Percentiles rank a stretch among this genome's conserved stretches.
These are phyloP conservation scores for Santalum album DNA, from an alignment of 164 flowering plant species.

Conservation along the genomic window DNA sequence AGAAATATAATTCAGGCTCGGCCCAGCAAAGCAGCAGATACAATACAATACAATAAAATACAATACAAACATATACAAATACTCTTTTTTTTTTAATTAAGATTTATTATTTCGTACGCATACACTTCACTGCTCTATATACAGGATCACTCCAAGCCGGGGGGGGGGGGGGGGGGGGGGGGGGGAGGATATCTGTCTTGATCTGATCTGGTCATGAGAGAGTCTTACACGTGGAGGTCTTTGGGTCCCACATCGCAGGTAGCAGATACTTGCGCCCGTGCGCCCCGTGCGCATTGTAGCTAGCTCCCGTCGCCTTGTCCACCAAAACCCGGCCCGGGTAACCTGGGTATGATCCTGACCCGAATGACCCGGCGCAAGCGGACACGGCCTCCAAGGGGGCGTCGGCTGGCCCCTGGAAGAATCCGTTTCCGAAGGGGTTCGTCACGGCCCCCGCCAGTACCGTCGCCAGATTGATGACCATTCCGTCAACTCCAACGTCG, in stretches of 20 bases:
- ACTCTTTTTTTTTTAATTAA: too few relatives aligned
- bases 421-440: slow-evolving; percentile 53
- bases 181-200: too few relatives aligned
- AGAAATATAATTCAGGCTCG: too few relatives aligned
- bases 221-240: slow-evolving; percentile 35
- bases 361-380: slow-evolving; percentile 53
- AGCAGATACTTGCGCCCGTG: slow-evolving; percentile 46
- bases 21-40: too few relatives aligned
- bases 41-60: too few relatives aligned
- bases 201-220: slow-evolving; percentile 11
- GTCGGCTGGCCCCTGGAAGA: slow-evolving; percentile 34
- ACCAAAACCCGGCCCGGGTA: slow-evolving; percentile 44
- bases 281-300: slow-evolving; percentile 49
- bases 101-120: too few relatives aligned
- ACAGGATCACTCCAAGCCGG: too few relatives aligned
- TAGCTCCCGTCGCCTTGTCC: slow-evolving; percentile 36
- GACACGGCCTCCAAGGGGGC: slow-evolving; percentile 53
- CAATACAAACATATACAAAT: too few relatives aligned
- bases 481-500: slow-evolving; percentile 57
- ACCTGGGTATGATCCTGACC: slow-evolving; percentile 54
- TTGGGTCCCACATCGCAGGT: slow-evolving; percentile 48
- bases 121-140: too few relatives aligned
- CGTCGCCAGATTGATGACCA: slow-evolving; percentile 46
- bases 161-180: too few relatives aligned
- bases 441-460: slow-evolving; percentile 50